These are phyloP conservation scores for Boletus sp. DNA, from an alignment of 1,284 basidiomycete species.

Conservation along the genomic window DNA sequence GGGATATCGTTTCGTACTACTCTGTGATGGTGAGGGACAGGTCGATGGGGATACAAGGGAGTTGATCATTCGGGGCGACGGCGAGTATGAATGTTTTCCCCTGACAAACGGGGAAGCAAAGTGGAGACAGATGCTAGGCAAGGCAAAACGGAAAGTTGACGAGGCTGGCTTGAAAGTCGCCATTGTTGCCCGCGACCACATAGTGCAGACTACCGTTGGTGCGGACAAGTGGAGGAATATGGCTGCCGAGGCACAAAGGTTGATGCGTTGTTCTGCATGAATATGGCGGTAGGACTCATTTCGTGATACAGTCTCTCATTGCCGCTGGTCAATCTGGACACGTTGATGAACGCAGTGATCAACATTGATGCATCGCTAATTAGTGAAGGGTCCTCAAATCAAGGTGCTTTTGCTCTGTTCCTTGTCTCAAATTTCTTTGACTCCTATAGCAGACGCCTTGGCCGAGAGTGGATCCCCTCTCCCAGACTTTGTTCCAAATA, in stretches of 20 bases:
- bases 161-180: constrained; percentile 40
- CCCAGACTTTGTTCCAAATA: constrained; percentile 42
- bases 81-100: constrained; percentile 56
- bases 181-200: constrained; percentile 47
- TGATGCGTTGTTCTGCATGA: constrained; percentile 13
- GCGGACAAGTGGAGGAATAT: constrained; percentile 50
- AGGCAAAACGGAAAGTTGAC: constrained; percentile 46
- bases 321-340: constrained; percentile 33
- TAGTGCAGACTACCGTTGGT: constrained; percentile 48
- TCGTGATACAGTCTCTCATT: constrained; percentile 35
- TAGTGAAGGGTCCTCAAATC: constrained; percentile 4
- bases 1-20: constrained; percentile 52
- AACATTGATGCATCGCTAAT: constrained; percentile 35
- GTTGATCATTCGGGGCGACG: constrained; percentile 51
- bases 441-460: constrained; percentile 4
- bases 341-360: constrained; percentile 43
- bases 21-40: constrained; percentile 52
- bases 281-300: constrained; percentile 5
- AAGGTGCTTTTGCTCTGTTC: constrained; percentile 21
- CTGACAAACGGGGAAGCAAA: constrained; percentile 44
- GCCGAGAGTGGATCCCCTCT: constrained; percentile 32
- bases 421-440: constrained; percentile 8
- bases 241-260: constrained; percentile 50
- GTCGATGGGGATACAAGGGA: constrained; percentile 46
- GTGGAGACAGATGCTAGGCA: constrained; percentile 48